Evolutionary conservation across 139 green algal genomes (phyloP).

Genomic region (Pseudopediastrum boryanum): DNA sequence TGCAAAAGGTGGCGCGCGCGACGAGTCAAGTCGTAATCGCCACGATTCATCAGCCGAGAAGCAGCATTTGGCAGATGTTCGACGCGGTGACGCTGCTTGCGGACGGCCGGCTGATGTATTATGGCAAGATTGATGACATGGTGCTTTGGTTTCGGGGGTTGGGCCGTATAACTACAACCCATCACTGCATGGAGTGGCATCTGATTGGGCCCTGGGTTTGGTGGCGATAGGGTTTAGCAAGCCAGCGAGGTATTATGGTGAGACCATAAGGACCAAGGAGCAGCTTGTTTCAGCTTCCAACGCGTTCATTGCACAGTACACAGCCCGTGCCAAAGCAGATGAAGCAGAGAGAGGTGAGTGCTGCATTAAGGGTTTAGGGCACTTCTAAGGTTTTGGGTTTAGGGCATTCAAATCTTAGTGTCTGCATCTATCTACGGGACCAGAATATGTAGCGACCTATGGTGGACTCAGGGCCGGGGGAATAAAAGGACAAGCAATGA

Average conservation of each 20-base stretch:
- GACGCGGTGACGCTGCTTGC: conserved; percentile 77
- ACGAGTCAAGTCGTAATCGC: conserved; percentile 67
- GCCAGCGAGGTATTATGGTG: conserved; percentile 48
- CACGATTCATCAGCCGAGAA: conserved; percentile 82
- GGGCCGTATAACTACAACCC: conserved; percentile 28
- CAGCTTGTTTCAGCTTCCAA: conserved; percentile 37
- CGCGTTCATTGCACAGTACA: conserved; percentile 41
- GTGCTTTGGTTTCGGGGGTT: conserved; percentile 42
- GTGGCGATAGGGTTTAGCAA: conserved; percentile 70
- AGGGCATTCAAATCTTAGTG: too few relatives aligned
- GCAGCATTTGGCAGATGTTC: conserved; percentile 82
- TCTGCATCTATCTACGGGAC: too few relatives aligned
- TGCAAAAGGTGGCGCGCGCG: conserved; percentile 20
- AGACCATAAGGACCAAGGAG: conserved; percentile 34
- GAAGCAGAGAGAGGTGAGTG: too few relatives aligned
- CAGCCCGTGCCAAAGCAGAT: too few relatives aligned
- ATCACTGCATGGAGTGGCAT: conserved; percentile 19
- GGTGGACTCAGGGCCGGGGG: too few relatives aligned
- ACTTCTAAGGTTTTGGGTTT: too few relatives aligned
- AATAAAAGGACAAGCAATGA: too few relatives aligned
- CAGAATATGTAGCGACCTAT: too few relatives aligned
- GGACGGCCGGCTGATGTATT: conserved; percentile 44
- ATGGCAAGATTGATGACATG: conserved; percentile 30
- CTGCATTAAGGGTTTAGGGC: too few relatives aligned
- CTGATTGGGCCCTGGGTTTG: conserved; percentile 57